Conservation (phyloP, 1,284 basidiomycete genomes). For the Albatrellus sp. region DNA sequence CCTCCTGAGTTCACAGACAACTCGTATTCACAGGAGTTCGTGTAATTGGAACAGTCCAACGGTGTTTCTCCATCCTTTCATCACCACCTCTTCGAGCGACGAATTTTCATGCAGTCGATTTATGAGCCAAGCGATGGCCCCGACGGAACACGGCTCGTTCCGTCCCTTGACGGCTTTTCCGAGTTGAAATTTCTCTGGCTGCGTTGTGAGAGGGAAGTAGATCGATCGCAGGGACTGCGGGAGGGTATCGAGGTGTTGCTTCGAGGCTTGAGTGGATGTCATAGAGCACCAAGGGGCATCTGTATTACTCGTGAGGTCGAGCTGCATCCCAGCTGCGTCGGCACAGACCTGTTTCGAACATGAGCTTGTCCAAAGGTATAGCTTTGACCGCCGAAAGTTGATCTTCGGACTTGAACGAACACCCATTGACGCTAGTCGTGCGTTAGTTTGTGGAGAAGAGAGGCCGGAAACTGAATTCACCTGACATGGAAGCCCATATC, state of each 20-base stretch:
- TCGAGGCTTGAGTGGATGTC: conserved; percentile 68
- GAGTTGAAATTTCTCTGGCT: conserved; percentile 55
- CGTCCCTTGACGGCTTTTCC: conserved; percentile 70
- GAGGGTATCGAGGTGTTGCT: conserved; percentile 40
- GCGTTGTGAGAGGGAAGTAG: conserved; percentile 44
- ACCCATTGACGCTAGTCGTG: conserved; percentile 57
- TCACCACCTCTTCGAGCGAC: conserved; percentile 45
- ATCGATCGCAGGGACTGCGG: conserved; percentile 33
- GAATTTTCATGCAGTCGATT: conserved; percentile 42
- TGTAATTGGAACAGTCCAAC: conserved; percentile 46
- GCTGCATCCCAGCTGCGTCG: not conserved
- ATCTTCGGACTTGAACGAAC: conserved; percentile 71
- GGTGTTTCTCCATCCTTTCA: conserved; percentile 58
- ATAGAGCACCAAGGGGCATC: conserved; percentile 82
- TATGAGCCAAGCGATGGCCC: conserved; percentile 70
- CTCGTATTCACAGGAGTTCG: conserved; percentile 16
- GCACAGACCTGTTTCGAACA: conserved; percentile 69
- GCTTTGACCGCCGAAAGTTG: conserved; percentile 51
- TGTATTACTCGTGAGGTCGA: conserved; percentile 17
- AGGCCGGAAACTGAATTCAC: conserved; percentile 14
- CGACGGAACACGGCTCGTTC: conserved; percentile 70
- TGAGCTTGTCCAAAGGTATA: conserved; percentile 52
- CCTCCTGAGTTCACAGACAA: too few relatives aligned
- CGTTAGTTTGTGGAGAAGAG: conserved; percentile 8
- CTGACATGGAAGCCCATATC: conserved; percentile 63